Conservation (phyloP, 2,329 filamentous ascomycete genomes). For the Aspergillus aculeatus region DNA sequence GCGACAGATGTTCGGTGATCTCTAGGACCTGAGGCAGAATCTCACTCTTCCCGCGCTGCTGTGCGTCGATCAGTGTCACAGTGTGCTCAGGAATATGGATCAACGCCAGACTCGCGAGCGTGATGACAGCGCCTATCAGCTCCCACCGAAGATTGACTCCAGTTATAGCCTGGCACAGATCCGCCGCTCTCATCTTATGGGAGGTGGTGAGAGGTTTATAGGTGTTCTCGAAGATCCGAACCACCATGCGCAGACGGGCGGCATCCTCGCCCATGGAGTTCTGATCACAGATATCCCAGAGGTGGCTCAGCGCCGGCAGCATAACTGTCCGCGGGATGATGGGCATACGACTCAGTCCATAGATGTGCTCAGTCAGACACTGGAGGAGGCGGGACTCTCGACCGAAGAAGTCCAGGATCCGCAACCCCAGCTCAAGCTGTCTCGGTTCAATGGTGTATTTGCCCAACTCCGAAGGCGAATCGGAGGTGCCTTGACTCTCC, state of each 20-base stretch:
- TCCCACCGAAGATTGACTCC: not conserved
- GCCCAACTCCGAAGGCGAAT: not conserved
- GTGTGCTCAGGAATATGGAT: not conserved
- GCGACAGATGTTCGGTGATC: not conserved
- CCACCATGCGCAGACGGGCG: not conserved
- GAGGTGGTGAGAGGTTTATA: not conserved
- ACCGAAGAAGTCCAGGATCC: not conserved
- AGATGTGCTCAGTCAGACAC: not conserved
- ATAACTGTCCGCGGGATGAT: constrained; percentile 1
- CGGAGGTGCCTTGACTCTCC: not conserved
- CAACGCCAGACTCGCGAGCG: not conserved
- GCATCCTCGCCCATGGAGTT: not conserved
- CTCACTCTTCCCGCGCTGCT: not conserved
- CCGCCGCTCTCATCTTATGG: not conserved
- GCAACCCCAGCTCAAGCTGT: not conserved
- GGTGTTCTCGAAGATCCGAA: not conserved
- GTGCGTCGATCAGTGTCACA: not conserved
- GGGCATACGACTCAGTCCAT: not conserved
- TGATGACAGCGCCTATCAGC: not conserved
- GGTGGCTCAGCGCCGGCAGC: not conserved
- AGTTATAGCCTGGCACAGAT: not conserved
- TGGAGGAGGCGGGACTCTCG: not conserved
- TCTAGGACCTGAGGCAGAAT: not conserved
- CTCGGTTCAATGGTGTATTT: not conserved
- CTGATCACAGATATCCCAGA: not conserved